phyloP scores from a whole-genome alignment of 2,329 filamentous ascomycete genomes.

The Pseudogymnoascus sp. region DNA sequence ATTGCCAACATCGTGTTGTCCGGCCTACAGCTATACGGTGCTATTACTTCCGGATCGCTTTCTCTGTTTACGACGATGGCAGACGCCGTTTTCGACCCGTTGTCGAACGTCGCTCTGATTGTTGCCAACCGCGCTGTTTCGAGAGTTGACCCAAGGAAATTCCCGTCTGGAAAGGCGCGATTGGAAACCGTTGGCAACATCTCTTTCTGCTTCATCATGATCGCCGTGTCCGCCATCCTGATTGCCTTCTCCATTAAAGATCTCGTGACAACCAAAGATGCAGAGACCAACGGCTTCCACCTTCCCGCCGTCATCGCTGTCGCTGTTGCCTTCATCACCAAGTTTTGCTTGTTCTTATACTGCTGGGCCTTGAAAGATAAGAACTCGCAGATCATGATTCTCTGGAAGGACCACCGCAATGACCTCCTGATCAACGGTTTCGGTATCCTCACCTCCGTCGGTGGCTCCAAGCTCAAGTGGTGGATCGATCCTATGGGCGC shows the following conservation, averaged over 20 bases:
- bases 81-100: constrained; percentile 85
- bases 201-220: constrained; percentile 94
- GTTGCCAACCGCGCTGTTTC: constrained; percentile 81
- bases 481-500: constrained; percentile 94
- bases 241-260: constrained; percentile 80
- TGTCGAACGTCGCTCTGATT: constrained; percentile 83
- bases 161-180: constrained; percentile 85
- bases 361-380: constrained; percentile 87
- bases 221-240: constrained; percentile 79
- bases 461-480: constrained; percentile 80
- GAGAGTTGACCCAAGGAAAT: constrained; percentile 75
- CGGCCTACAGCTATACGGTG: constrained; percentile 78
- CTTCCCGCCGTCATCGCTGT: constrained; percentile 82
- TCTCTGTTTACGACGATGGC: constrained; percentile 98
- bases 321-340: constrained; percentile 73
- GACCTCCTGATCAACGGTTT: constrained; percentile 96
- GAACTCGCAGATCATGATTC: constrained; percentile 83
- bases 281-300: constrained; percentile 57
- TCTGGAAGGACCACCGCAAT: constrained; percentile 97
- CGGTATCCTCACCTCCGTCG: constrained; percentile 84
- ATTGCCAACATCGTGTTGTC: constrained; percentile 74
- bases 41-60: constrained; percentile 77
- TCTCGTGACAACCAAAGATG: constrained; percentile 45
- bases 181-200: constrained; percentile 96
- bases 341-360: constrained; percentile 77